A percentile compares a stretch with the other conserved stretches of the same genome.
Evolutionary conservation across 2,329 filamentous ascomycete species (phyloP).

Genomic region (Colletotrichum lindemuthianum): DNA sequence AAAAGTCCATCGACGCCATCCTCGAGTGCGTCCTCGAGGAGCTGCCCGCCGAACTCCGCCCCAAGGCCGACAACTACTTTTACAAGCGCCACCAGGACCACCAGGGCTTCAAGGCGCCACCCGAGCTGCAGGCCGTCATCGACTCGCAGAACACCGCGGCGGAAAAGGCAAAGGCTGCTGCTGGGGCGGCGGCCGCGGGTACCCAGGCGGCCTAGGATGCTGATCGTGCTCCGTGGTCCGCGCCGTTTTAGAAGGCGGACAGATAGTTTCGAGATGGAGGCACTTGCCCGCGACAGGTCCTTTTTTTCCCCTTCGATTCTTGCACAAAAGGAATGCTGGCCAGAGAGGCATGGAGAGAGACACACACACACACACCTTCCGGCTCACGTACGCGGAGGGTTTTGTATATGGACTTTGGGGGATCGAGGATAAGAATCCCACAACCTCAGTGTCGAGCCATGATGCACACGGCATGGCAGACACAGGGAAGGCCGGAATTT

Average conservation of each 20-base stretch:
- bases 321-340: constrained; percentile 18
- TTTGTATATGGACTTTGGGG: constrained; percentile 19
- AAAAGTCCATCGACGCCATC: constrained; percentile 80
- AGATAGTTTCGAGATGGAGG: not conserved
- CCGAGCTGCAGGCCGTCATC: constrained; percentile 66
- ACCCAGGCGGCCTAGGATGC: constrained; percentile 15
- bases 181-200: constrained; percentile 37
- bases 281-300: no score
- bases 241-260: constrained; percentile 15
- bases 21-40: constrained; percentile 78
- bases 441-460: constrained; percentile 4
- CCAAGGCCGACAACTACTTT: constrained; percentile 77
- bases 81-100: constrained; percentile 95
- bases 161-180: constrained; percentile 44
- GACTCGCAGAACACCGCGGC: constrained; percentile 65
- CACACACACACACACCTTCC: not conserved
- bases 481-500: constrained; percentile 29
- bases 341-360: constrained; percentile 1
- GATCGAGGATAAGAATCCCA: constrained; percentile 5
- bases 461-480: constrained; percentile 8
- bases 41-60: constrained; percentile 76
- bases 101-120: constrained; percentile 77
- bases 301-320: constrained; percentile 6
- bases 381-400: constrained; percentile 2
- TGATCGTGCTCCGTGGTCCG: constrained; percentile 10